Conservation (phyloP, 192 early-diverging fungal genomes). For the Linnemannia elongata region DNA sequence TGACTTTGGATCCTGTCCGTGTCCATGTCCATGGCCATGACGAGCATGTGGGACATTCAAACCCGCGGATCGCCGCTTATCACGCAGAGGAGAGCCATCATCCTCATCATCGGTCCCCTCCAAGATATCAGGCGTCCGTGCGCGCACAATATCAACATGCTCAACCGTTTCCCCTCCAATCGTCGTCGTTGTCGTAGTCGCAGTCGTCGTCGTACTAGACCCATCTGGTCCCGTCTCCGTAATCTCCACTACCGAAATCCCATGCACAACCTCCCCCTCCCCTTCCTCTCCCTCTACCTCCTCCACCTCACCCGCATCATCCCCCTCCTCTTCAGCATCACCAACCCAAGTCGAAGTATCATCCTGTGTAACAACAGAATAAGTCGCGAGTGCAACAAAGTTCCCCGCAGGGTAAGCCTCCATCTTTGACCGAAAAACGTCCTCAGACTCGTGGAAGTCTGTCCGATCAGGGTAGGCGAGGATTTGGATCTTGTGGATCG, state of each 20-base stretch:
- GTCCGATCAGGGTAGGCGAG: conserved; percentile 24
- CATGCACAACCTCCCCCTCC: neutral
- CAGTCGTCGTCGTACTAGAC: neutral
- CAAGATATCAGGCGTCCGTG: conserved; percentile 37
- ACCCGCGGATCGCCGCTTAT: neutral
- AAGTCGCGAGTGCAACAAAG: conserved; percentile 44
- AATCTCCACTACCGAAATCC: conserved; percentile 36
- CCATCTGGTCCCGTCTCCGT: conserved; percentile 35
- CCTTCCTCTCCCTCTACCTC: neutral
- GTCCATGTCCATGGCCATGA: neutral
- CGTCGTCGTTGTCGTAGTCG: conserved; percentile 2
- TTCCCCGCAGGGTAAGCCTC: conserved; percentile 48
- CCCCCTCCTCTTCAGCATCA: neutral
- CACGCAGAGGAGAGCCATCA: neutral
- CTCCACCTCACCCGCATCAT: neutral
- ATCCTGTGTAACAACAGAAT: conserved; percentile 44
- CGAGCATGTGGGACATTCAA: neutral
- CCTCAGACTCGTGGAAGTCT: conserved; percentile 36
- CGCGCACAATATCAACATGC: conserved; percentile 21
- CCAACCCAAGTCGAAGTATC: conserved; percentile 35
- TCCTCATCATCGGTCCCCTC: conserved; percentile 22
- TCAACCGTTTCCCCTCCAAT: neutral
- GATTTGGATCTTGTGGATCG: conserved; percentile 39
- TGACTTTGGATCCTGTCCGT: neutral
- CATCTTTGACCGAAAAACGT: conserved; percentile 43